Evolutionary conservation across 108 stramenopile species (phyloP), one percentile per base, ranked within the genome.

Genomic region (Licmophora abbreviata): DNA sequence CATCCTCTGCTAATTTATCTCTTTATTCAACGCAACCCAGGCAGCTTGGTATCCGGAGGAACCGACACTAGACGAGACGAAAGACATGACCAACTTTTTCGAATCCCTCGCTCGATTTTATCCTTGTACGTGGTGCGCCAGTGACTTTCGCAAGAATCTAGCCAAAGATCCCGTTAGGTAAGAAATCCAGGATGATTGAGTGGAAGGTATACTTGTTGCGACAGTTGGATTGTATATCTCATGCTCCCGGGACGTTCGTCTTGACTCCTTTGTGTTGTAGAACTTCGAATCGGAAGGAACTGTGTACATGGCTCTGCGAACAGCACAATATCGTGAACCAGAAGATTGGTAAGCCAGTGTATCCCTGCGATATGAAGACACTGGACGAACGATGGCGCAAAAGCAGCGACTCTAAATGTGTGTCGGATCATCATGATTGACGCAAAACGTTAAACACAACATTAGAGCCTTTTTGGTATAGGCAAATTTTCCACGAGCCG

Each of bases 301-400:
- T 92, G 10, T 87, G 83, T 42, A 42, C 76, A 25, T 92, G 90
- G 90, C 58, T 92, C 2, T 92, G 90, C 38, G 81, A 85, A 35
- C 90, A 87, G 56, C 90, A 92, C 61, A 87, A 92, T 53, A 48
- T 69, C 15, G 85, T 87, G 21, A 92, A 88, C 53, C 43, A 74
- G 56, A 92, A 87, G 44, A 54, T 92, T 4, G 85, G 85, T 29
- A 87, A 92, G 49, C 71, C 79, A 6, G 6, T 76, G 3, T 92
- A 81, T 63, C 34, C 64, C 8, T 92, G 90, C 49, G 63, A 67
- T 44, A 78, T 92, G 40, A 57, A 81, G 18, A 74, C 68, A 42
- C 56, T 92, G 30, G 90, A 92, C 48, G 83, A 87, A 48, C 65
- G 90, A 44, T 92, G 90, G 90, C 63, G 71, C 49, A 92, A 87